phyloP scores from a whole-genome alignment of 805 yeast species.

The Allodekkera sacchari region DNA sequence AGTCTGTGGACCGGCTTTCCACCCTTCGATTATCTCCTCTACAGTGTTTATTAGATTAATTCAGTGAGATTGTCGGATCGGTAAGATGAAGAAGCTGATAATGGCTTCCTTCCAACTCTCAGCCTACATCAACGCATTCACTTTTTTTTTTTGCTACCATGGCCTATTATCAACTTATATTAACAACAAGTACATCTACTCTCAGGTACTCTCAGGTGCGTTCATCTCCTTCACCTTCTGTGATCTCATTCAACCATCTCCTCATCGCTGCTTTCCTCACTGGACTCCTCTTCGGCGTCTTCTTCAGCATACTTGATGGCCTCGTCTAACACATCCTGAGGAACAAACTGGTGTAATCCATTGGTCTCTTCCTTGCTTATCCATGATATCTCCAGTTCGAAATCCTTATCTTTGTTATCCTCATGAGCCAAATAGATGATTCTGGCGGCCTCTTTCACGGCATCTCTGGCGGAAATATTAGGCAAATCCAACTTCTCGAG shows the following conservation, averaged over 20 bases:
- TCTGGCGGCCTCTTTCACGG: slow-evolving; percentile 88
- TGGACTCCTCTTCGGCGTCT: slow-evolving; percentile 71
- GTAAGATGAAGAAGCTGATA: too few relatives aligned
- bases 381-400: slow-evolving; percentile 94
- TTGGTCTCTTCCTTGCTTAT: slow-evolving; percentile 64
- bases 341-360: slow-evolving; percentile 74
- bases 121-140: too few relatives aligned
- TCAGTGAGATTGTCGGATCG: too few relatives aligned
- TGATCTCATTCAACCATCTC: slow-evolving; percentile 25
- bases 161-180: neutral
- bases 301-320: slow-evolving; percentile 80
- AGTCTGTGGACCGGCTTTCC: too few relatives aligned
- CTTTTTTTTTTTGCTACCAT: too few relatives aligned
- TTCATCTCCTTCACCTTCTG: neutral
- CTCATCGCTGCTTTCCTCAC: slow-evolving; percentile 23
- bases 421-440: slow-evolving; percentile 93
- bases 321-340: slow-evolving; percentile 69
- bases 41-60: too few relatives aligned
- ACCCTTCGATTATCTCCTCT: too few relatives aligned
- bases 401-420: slow-evolving; percentile 95
- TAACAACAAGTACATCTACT: neutral
- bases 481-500: slow-evolving; percentile 80
- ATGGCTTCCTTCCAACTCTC: too few relatives aligned
- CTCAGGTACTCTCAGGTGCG: neutral
- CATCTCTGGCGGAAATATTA: slow-evolving; percentile 65